Percentiles rank a stretch among this genome's conserved stretches.
Evolutionary conservation across 768 basidiomycete genomes (phyloP).

Genomic region (Xerocomellus intermedius): DNA sequence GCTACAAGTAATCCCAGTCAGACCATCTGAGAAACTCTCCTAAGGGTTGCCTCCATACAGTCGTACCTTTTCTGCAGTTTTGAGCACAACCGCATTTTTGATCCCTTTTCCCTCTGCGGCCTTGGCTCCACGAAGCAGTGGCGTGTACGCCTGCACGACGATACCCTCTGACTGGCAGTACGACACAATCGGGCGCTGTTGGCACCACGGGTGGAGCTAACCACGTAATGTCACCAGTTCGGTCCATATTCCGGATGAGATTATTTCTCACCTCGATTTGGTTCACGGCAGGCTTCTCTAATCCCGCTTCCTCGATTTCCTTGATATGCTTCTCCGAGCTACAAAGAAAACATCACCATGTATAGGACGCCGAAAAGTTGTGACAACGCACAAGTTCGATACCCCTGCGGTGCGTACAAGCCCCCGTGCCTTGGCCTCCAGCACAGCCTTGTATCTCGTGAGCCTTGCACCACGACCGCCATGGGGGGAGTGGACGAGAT

Average conservation of each 20-base stretch:
- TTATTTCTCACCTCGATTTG: slow-evolving; percentile 23
- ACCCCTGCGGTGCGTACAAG: slow-evolving; percentile 43
- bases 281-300: slow-evolving; percentile 31
- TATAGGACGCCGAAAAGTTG: not conserved
- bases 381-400: slow-evolving; percentile 45
- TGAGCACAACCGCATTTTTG: slow-evolving; percentile 48
- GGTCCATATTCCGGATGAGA: not conserved
- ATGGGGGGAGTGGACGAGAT: slow-evolving; percentile 45
- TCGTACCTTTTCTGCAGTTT: slow-evolving; percentile 55
- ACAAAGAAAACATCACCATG: not conserved
- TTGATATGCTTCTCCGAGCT: slow-evolving; percentile 29
- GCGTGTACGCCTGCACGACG: slow-evolving; percentile 68
- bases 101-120: slow-evolving; percentile 31
- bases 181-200: slow-evolving; percentile 71
- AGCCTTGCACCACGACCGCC: slow-evolving; percentile 40
- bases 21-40: not conserved
- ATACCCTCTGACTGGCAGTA: slow-evolving; percentile 64
- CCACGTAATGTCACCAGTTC: not conserved
- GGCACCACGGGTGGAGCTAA: slow-evolving; percentile 77
- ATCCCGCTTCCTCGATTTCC: slow-evolving; percentile 25
- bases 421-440: slow-evolving; percentile 35
- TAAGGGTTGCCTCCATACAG: not conserved
- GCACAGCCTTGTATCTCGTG: slow-evolving; percentile 39
- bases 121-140: slow-evolving; percentile 53
- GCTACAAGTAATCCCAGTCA: slow-evolving; percentile 18